Conservation (phyloP, 2,329 filamentous ascomycete species). For the Sarocladium strictum region DNA sequence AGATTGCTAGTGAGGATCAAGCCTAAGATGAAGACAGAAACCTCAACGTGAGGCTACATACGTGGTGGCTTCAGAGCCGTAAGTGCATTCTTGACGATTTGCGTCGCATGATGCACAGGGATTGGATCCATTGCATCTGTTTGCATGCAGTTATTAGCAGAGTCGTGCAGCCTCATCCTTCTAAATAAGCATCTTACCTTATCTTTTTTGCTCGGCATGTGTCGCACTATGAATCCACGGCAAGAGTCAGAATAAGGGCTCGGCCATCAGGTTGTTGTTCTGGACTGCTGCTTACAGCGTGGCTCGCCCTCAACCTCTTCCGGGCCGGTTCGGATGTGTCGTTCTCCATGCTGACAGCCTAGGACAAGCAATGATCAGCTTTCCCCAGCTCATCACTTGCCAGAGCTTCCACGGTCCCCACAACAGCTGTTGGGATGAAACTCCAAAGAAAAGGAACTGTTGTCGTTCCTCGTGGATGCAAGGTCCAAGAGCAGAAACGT, state of each 20-base stretch:
- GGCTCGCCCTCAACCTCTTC: constrained; percentile 35
- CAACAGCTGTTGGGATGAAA: background rate
- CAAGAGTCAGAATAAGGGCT: background rate
- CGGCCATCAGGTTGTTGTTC: background rate
- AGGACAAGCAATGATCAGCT: background rate
- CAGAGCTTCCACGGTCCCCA: constrained; percentile 3
- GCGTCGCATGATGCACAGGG: constrained; percentile 35
- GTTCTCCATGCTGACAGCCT: constrained; percentile 18
- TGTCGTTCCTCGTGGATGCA: background rate
- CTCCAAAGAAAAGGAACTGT: background rate
- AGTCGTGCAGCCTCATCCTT: background rate
- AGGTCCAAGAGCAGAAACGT: background rate
- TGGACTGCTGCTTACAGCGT: constrained; percentile 28
- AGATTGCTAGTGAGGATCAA: background rate
- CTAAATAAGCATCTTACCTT: constrained; percentile 23
- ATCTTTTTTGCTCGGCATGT: constrained; percentile 41
- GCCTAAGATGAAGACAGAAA: constrained; percentile 1
- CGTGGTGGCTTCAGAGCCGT: constrained; percentile 38
- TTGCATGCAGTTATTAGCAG: background rate
- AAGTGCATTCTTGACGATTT: constrained; percentile 32
- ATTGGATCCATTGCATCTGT: constrained; percentile 40
- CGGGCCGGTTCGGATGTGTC: constrained; percentile 24
- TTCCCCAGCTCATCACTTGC: background rate
- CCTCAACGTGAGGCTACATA: constrained; percentile 19
- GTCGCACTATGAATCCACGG: constrained; percentile 32